Conservation (phyloP, 176 grass and related monocot species). For the Cenchrus americanus region DNA sequence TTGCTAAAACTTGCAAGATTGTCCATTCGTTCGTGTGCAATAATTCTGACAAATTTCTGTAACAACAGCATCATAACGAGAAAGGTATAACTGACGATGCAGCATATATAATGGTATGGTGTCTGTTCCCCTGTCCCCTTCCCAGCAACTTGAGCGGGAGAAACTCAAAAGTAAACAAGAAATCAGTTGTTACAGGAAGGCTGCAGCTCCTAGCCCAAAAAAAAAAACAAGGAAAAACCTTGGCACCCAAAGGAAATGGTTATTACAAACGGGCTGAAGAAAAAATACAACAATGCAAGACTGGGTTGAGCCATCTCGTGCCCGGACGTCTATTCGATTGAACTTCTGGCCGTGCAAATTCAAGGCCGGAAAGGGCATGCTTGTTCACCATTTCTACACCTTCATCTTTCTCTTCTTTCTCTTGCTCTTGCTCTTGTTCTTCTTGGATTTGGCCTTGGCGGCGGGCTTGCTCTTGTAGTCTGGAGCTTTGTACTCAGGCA, state of each 20-base stretch:
- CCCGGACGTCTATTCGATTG: neutral
- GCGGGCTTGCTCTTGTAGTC: conserved; percentile 70
- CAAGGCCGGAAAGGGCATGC: neutral
- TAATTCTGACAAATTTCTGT: neutral
- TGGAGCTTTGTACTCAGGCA: conserved; percentile 70
- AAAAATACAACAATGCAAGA: conserved; percentile 42
- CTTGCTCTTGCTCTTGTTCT: conserved; percentile 59
- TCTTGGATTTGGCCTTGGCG: conserved; percentile 62
- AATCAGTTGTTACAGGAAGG: conserved; percentile 25
- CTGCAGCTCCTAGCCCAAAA: neutral
- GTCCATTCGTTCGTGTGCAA: neutral
- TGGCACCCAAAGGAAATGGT: conserved; percentile 12
- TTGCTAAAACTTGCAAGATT: neutral
- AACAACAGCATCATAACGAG: neutral
- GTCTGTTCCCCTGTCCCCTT: neutral
- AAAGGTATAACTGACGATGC: neutral
- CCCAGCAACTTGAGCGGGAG: neutral
- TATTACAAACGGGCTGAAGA: conserved; percentile 39
- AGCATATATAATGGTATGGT: neutral
- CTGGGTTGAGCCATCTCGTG: neutral
- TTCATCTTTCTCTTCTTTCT: conserved; percentile 56
- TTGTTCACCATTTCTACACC: conserved; percentile 22
- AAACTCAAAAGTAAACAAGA: conserved; percentile 17
- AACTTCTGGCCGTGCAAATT: conserved; percentile 14
- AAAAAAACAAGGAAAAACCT: conserved; percentile 9